Evolutionary conservation across 2,329 filamentous ascomycete species (phyloP).

Genomic region (Chaetomiaceae sp.): DNA sequence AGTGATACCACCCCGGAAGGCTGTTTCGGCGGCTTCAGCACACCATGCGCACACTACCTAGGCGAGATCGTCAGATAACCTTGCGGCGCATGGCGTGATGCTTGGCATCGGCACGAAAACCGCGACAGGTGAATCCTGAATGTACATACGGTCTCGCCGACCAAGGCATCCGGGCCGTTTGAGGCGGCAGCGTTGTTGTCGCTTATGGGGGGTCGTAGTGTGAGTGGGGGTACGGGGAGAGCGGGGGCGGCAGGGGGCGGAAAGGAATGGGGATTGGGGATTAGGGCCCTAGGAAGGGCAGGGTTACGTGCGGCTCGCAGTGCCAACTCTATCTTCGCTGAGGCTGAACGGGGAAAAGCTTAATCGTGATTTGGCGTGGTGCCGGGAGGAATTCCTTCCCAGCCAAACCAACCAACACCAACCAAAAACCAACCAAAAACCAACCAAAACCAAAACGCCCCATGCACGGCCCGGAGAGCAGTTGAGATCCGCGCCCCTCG

Average conservation of each 20-base stretch:
- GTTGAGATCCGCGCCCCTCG: slow-evolving; percentile 1
- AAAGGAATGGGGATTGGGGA: no score
- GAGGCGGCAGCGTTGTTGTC: neutral
- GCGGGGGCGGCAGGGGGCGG: no score
- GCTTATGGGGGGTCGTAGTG: neutral
- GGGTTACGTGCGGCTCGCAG: neutral
- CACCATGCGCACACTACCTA: neutral
- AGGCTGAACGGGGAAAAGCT: slow-evolving; percentile 6
- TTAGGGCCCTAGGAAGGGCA: no score
- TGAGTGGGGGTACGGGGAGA: no score
- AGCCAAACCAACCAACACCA: no score
- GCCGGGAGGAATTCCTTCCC: neutral
- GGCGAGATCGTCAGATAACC: neutral
- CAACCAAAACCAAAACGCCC: no score
- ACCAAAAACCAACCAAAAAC: no score
- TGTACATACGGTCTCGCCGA: neutral
- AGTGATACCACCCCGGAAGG: neutral
- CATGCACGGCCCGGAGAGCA: neutral
- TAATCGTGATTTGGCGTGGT: neutral
- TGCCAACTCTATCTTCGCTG: neutral
- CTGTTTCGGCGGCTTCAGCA: neutral
- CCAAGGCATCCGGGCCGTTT: neutral
- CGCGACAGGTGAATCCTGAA: neutral
- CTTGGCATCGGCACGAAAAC: neutral
- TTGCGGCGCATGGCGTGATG: neutral